Conservation (phyloP, 495 filamentous ascomycete species). For the Talaromyces wortmannii region DNA sequence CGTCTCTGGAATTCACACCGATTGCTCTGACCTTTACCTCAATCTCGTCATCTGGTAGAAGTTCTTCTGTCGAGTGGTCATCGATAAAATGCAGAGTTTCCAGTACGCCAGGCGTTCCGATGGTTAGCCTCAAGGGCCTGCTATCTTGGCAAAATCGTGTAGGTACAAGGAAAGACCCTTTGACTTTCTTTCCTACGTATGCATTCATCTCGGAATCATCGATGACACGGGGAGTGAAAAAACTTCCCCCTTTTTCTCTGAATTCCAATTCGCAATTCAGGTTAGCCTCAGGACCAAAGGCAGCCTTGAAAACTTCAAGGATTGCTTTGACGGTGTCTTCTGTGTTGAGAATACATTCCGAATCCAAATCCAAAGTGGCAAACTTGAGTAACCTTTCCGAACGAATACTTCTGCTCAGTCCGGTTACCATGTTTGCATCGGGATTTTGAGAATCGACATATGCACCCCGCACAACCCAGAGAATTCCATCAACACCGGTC, state of each 20-base stretch:
- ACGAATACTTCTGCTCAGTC: background rate
- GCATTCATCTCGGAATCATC: no score
- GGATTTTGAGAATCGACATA: conserved; percentile 8
- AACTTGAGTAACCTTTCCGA: background rate
- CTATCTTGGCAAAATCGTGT: background rate
- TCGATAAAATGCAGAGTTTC: conserved; percentile 10
- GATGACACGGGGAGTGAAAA: no score
- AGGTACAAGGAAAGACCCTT: no score
- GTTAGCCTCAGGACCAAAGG: no score
- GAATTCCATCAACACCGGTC: background rate
- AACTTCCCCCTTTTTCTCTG: no score
- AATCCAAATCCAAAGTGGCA: no score
- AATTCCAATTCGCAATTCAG: no score
- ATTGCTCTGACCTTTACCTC: background rate
- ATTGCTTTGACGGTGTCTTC: no score
- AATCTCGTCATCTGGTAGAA: background rate
- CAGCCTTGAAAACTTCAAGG: no score
- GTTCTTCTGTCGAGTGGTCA: background rate
- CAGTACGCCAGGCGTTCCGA: conserved; percentile 5
- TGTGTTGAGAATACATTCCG: no score
- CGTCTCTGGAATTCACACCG: background rate
- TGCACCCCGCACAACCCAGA: conserved; percentile 12
- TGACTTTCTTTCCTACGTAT: no score
- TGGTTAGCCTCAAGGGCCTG: conserved; percentile 1
- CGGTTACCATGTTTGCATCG: background rate